Conservation (phyloP, 2,329 filamentous ascomycete genomes). For the Mycocentrospora acerina region DNA sequence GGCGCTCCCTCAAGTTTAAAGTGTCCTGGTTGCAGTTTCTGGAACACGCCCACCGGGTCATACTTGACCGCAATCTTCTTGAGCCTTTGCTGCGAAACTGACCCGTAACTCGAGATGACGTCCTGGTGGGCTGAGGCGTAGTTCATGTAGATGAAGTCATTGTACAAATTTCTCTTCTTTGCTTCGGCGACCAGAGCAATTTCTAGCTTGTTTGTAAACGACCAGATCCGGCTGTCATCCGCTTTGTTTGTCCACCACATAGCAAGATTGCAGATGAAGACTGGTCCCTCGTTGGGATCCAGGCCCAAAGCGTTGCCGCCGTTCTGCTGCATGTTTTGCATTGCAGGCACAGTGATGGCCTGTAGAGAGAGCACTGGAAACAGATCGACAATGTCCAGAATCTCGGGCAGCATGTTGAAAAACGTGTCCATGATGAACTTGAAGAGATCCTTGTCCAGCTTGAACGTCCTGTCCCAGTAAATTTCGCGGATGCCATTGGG, state of each 20-base stretch:
- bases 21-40: conserved; percentile 21
- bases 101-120: conserved; percentile 46
- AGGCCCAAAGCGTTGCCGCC: conserved; percentile 37
- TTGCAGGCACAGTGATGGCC: conserved; percentile 24
- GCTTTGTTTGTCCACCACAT: conserved; percentile 23
- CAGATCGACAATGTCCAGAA: conserved; percentile 16
- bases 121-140: conserved; percentile 49
- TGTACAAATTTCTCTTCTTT: conserved; percentile 9
- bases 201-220: conserved; percentile 22
- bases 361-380: conserved; percentile 28
- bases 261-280: conserved; percentile 23
- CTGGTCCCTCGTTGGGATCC: conserved; percentile 16
- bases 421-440: conserved; percentile 20
- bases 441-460: conserved; percentile 20
- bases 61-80: conserved; percentile 14
- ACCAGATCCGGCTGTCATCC: conserved; percentile 26
- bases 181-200: conserved; percentile 12
- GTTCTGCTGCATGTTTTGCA: conserved; percentile 28
- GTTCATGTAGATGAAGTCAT: conserved; percentile 48
- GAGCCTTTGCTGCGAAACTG: conserved; percentile 32
- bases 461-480: conserved; percentile 31
- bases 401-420: conserved; percentile 22
- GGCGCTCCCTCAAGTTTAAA: conserved; percentile 26
- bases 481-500: conserved; percentile 21
- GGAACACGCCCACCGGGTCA: conserved; percentile 20